Percentiles rank a stretch among this genome's conserved stretches.
These are phyloP conservation scores for Senecio squalidus DNA, from an alignment of 140 eudicot species.

Conservation along the genomic window DNA sequence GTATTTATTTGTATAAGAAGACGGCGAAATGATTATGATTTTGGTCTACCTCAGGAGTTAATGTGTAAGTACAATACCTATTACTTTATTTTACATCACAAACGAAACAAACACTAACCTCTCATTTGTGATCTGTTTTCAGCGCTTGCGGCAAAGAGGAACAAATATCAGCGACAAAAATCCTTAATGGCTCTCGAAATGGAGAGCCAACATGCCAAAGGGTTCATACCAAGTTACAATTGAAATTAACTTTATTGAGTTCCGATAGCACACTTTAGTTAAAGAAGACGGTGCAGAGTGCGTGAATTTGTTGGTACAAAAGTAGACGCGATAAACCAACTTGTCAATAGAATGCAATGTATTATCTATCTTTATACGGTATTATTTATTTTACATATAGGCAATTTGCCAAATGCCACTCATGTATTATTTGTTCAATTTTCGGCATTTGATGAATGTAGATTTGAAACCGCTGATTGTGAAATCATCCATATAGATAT, in stretches of 20 bases:
- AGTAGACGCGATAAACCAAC: conserved; percentile 6
- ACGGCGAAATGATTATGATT: conserved; percentile 76
- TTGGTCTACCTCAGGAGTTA: conserved; percentile 82
- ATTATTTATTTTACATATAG: conserved; percentile 5
- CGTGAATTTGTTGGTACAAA: conserved; percentile 17
- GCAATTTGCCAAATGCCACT: conserved; percentile 36
- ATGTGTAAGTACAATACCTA: conserved; percentile 49
- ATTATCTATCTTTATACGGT: conserved; percentile 22
- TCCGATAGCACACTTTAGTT: conserved; percentile 24
- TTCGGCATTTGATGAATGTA: conserved; percentile 32
- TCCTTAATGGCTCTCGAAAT: conserved; percentile 93
- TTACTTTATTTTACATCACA: background rate
- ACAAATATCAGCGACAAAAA: conserved; percentile 85
- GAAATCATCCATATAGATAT: conserved; percentile 7
- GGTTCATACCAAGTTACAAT: conserved; percentile 68
- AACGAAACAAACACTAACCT: background rate
- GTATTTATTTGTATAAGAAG: conserved; percentile 52
- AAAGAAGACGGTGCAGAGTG: conserved; percentile 22
- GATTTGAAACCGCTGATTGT: conserved; percentile 15
- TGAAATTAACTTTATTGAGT: conserved; percentile 28
- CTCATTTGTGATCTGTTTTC: conserved; percentile 14
- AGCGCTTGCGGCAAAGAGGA: conserved; percentile 93
- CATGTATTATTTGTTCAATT: conserved; percentile 28
- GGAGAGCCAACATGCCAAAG: conserved; percentile 99
- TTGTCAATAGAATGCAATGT: conserved; percentile 32